phyloP scores from a whole-genome alignment of 2,329 filamentous ascomycete species.

The Sordariomycetes sp. region DNA sequence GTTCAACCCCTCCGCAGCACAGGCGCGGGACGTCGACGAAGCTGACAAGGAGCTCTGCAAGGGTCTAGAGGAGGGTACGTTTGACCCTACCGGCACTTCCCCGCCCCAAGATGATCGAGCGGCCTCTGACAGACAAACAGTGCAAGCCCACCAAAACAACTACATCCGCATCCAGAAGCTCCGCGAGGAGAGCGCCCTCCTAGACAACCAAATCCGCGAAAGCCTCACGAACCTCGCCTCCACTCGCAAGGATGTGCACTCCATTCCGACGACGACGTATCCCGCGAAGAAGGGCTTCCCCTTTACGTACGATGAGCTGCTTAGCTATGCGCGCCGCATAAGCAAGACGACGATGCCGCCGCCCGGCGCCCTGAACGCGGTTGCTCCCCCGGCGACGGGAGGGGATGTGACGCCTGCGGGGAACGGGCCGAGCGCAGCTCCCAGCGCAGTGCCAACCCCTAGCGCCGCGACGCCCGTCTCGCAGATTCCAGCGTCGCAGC shows the following conservation, averaged over 20 bases:
- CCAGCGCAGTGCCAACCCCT: constrained; percentile 5
- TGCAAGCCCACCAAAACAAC: constrained; percentile 65
- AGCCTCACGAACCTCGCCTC: constrained; percentile 57
- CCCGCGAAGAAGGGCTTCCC: constrained; percentile 34
- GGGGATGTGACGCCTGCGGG: constrained; percentile 11
- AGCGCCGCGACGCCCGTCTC: constrained; percentile 12
- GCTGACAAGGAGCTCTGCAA: constrained; percentile 56
- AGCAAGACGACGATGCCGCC: constrained; percentile 68
- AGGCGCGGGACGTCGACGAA: constrained; percentile 54
- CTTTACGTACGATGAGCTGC: constrained; percentile 59
- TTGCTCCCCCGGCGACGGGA: constrained; percentile 13
- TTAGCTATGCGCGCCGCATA: constrained; percentile 67
- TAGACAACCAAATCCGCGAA: constrained; percentile 61
- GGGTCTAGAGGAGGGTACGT: constrained; percentile 50
- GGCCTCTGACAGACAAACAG: constrained; percentile 23
- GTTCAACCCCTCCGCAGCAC: constrained; percentile 60
- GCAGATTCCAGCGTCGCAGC: constrained; percentile 15
- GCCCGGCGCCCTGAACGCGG: constrained; percentile 30
- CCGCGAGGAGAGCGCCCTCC: constrained; percentile 47
- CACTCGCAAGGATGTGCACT: constrained; percentile 59
- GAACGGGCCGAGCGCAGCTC: constrained; percentile 5
- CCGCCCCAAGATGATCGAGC: not conserved
- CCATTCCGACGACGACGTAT: constrained; percentile 44
- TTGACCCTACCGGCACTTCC: not conserved
- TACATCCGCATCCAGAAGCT: constrained; percentile 54